Conservation (phyloP, 495 filamentous ascomycete species). For the Penicillium ochrochloron region DNA sequence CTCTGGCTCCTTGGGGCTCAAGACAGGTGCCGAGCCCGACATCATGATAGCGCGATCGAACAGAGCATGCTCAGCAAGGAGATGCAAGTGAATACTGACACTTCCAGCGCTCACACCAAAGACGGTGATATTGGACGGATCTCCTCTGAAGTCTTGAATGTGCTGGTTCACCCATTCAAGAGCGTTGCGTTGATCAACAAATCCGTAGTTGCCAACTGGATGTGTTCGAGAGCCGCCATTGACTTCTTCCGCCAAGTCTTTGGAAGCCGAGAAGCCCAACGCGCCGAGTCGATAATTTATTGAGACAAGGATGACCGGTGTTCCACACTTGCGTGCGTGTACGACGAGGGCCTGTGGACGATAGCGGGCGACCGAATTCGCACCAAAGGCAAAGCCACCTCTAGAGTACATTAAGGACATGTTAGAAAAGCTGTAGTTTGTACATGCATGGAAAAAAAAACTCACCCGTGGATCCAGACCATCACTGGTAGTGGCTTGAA, state of each 20-base stretch:
- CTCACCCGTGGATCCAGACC: constrained; percentile 16
- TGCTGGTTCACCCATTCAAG: constrained; percentile 20
- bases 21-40: constrained; percentile 10
- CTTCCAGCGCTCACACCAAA: constrained; percentile 18
- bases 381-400: constrained; percentile 15
- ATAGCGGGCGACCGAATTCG: constrained; percentile 16
- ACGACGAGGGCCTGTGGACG: constrained; percentile 9
- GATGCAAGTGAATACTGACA: constrained; percentile 14
- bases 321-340: constrained; percentile 7
- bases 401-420: neutral
- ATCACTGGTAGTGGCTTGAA: neutral
- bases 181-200: constrained; percentile 16
- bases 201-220: constrained; percentile 9
- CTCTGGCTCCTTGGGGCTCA: constrained; percentile 4
- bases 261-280: constrained; percentile 12
- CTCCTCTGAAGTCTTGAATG: constrained; percentile 14
- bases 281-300: constrained; percentile 16
- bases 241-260: constrained; percentile 7
- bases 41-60: constrained; percentile 20
- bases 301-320: constrained; percentile 12
- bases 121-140: constrained; percentile 14
- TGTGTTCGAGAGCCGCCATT: constrained; percentile 4
- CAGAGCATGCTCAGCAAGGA: constrained; percentile 11
- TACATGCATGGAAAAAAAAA: neutral
- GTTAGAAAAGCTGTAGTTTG: neutral